Base-by-base conservation (phyloP, 805 yeast genomes). In the Suhomyces pyralidae region DNA sequence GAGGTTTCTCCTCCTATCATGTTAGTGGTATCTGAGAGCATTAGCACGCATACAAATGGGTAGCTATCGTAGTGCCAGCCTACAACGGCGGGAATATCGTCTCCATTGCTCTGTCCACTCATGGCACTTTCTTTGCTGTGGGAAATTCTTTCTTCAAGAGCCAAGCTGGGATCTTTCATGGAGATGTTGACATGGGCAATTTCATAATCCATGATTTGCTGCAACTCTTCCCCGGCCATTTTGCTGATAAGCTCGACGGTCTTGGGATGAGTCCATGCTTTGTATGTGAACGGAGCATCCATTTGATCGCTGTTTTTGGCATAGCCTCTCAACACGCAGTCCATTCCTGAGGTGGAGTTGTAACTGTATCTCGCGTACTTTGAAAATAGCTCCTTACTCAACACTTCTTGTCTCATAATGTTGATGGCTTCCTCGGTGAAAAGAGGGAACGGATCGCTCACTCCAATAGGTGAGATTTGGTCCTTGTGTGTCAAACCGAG, bases 11-110 rank as follows among this genome's bases (percentile, higher is more conserved):
- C 86, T 26, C 86, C 86, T 62, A 78, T 69, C 86, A 82, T 82
- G 45, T 72, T 66, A 2, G 77, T 57, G 7, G 87, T 83, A 60
- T 82, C 86, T 28, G 82, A 77, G 45, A 83, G 61, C 88, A 83
- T 83, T 55, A 82, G 70, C 14, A 83, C 87, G 65, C 86, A 83
- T 17, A 82, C 86, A 61, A 81, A 81, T 14, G 86, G 86, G 51
- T 81, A 82, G n/a, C 83, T 76, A 61, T 83, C 88, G 50, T 70
- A 64, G 69, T 83, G 87, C 88, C 88, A 83, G 28, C 81, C 81
- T 34, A 82, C 84, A 43, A 82, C 74, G 20, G 83, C 85, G 10
- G 82, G 82, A 48, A 80, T 72, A 40, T 77, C 76, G 5, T 62
- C 66, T 32, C 71, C 76, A 19, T 65, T 61, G 34, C 58, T 48